Percentiles rank a stretch among this genome's conserved stretches.
These are phyloP conservation scores for Albatrellus ellisii DNA, from an alignment of 768 basidiomycete genomes.

Conservation along the genomic window DNA sequence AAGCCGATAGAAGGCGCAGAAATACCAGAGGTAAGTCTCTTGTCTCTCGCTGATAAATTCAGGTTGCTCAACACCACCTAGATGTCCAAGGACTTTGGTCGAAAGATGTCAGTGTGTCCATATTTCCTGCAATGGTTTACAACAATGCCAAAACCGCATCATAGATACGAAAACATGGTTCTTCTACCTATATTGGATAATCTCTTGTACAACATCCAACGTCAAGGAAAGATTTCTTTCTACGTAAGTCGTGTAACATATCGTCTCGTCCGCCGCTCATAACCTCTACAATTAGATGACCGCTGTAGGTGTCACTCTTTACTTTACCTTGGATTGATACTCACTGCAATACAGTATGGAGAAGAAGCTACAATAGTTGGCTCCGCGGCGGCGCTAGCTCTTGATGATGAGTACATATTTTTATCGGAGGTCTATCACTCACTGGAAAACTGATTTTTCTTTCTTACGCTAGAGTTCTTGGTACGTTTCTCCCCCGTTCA, in stretches of 20 bases:
- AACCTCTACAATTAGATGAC: slow-evolving; percentile 47
- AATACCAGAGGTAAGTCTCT: slow-evolving; percentile 50
- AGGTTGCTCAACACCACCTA: slow-evolving; percentile 16
- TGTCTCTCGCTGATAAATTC: background rate
- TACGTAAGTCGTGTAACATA: slow-evolving; percentile 40
- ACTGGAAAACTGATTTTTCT: background rate
- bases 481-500: slow-evolving; percentile 22
- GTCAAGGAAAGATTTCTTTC: slow-evolving; percentile 88
- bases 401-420: slow-evolving; percentile 66
- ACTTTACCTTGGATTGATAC: background rate
- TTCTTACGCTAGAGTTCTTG: slow-evolving; percentile 46
- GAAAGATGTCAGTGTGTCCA: slow-evolving; percentile 37
- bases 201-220: slow-evolving; percentile 81
- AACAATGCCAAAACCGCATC: background rate
- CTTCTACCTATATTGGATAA: slow-evolving; percentile 77
- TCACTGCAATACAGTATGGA: slow-evolving; percentile 41
- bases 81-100: slow-evolving; percentile 60
- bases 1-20: slow-evolving; percentile 58
- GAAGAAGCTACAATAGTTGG: slow-evolving; percentile 89
- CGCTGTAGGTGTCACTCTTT: slow-evolving; percentile 37
- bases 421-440: background rate
- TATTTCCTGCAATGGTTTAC: background rate
- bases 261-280: background rate
- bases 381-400: slow-evolving; percentile 72
- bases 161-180: slow-evolving; percentile 67